phyloP scores from a whole-genome alignment of 2,329 filamentous ascomycete genomes.

The Pseudogymnoascus sp. region DNA sequence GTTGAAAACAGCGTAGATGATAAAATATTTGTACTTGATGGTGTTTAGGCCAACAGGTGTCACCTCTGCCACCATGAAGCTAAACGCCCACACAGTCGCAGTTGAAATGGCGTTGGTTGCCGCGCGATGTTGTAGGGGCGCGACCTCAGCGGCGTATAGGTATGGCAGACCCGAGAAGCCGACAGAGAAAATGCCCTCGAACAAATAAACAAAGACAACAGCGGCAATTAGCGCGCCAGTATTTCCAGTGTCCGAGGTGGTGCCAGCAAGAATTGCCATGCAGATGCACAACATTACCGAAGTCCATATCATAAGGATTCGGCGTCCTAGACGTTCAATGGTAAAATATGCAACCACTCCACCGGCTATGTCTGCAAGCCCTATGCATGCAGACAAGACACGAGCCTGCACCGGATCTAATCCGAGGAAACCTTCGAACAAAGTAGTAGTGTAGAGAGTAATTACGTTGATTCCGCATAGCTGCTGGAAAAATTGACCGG shows the following conservation, averaged over 20 bases:
- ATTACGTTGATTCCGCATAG: conserved; percentile 32
- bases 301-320: conserved; percentile 5
- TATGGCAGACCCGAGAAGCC: conserved; percentile 13
- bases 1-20: conserved; percentile 13
- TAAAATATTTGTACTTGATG: conserved; percentile 13
- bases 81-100: conserved; percentile 14
- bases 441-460: conserved; percentile 7
- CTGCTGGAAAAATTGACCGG: conserved; percentile 38
- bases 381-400: conserved; percentile 25
- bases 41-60: conserved; percentile 12
- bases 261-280: conserved; percentile 53
- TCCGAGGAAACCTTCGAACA: conserved; percentile 7
- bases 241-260: conserved; percentile 36
- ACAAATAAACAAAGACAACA: conserved; percentile 48
- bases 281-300: conserved; percentile 39
- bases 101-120: conserved; percentile 10
- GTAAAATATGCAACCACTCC: conserved; percentile 22
- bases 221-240: conserved; percentile 31
- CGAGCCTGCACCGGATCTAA: background rate
- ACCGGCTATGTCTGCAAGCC: conserved; percentile 49
- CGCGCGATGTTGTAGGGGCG: conserved; percentile 9
- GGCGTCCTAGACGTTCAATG: conserved; percentile 11
- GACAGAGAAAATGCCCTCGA: conserved; percentile 40
- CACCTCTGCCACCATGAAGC: conserved; percentile 14
- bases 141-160: conserved; percentile 15